Evolutionary conservation across 495 filamentous ascomycete species (phyloP).

Genomic region (Hypoxylon cercidicola): DNA sequence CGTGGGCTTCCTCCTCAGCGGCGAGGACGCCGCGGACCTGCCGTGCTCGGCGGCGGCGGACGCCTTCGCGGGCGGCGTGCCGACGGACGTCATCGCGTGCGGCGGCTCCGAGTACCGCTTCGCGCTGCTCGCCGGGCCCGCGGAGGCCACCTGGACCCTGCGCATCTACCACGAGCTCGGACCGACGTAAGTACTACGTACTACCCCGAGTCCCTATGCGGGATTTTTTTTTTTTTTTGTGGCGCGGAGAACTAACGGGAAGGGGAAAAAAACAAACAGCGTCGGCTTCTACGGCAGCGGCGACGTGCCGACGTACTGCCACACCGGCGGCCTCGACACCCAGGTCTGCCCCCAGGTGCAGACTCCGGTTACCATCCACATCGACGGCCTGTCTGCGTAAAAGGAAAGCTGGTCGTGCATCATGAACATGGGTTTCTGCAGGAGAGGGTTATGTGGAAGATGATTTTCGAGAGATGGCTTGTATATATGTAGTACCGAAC

Average conservation of each 20-base stretch:
- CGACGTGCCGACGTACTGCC: constrained; percentile 16
- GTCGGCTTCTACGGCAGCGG: constrained; percentile 12
- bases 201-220: not conserved
- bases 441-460: not conserved
- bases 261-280: constrained; percentile 8
- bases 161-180: constrained; percentile 15
- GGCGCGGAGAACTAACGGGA: too few species aligned
- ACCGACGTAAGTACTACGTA: constrained; percentile 14
- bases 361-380: constrained; percentile 13
- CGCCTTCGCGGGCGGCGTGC: constrained; percentile 1
- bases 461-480: not conserved
- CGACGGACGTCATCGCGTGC: constrained; percentile 19
- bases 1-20: constrained; percentile 25
- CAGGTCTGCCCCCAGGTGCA: constrained; percentile 16
- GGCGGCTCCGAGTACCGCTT: constrained; percentile 27
- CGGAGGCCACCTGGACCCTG: constrained; percentile 11
- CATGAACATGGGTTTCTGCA: not conserved
- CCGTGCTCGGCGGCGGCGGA: constrained; percentile 16
- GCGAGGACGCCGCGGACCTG: constrained; percentile 17
- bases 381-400: constrained; percentile 7
- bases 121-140: constrained; percentile 4
- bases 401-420: not conserved
- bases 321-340: constrained; percentile 21
- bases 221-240: too few species aligned
- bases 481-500: not conserved